Evolutionary conservation across 2,329 filamentous ascomycete genomes (phyloP).

Genomic region (Colletotrichum tanaceti): DNA sequence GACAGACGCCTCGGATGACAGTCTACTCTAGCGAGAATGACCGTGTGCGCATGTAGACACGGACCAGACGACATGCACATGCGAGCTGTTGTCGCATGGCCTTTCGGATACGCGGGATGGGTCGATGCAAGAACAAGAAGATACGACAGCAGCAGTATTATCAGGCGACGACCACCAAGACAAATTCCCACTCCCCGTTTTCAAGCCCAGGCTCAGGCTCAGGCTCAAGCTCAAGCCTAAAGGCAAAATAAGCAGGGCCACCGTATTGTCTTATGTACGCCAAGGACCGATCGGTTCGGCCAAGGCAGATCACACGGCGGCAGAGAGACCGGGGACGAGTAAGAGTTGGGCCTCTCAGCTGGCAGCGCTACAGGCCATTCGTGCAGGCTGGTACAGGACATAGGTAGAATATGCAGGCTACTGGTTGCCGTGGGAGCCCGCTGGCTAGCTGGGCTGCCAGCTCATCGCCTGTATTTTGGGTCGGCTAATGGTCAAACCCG

Average conservation of each 20-base stretch:
- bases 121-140: background rate
- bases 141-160: no score
- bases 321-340: conserved; percentile 6
- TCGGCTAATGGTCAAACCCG: background rate
- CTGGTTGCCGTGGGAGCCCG: background rate
- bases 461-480: conserved; percentile 1
- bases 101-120: background rate
- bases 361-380: no score
- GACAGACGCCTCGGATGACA: background rate
- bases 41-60: background rate
- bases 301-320: conserved; percentile 39
- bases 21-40: background rate
- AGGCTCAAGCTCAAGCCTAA: no score
- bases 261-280: conserved; percentile 19
- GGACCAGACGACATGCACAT: no score
- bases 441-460: background rate
- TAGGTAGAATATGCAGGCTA: background rate
- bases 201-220: conserved; percentile 5
- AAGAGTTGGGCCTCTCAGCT: background rate
- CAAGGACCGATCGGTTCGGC: conserved; percentile 37
- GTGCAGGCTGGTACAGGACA: no score
- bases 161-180: background rate
- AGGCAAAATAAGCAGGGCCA: conserved; percentile 5
- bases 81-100: background rate
- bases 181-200: background rate